Evolutionary conservation across 2,329 filamentous ascomycete species (phyloP), one percentile per base, ranked within the genome.

Genomic region (Aspergillus phoenicis): DNA sequence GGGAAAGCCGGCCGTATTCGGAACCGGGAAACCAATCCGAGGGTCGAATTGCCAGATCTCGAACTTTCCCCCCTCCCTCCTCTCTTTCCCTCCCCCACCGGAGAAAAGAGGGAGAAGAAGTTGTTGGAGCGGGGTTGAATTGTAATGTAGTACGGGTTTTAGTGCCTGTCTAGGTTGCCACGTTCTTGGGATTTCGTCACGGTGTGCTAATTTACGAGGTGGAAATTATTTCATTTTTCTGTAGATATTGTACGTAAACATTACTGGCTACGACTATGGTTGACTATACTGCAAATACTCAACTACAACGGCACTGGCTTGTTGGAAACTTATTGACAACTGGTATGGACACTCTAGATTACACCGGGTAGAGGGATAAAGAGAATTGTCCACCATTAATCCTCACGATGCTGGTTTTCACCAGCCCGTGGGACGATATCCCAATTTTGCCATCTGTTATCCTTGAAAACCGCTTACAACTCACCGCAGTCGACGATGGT

Each of bases 401-500:
- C 52, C 45, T 36, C 33, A 13, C 51, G 38, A 10, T 17, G 52
- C 38, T 36, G 17, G 51, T 39, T 30, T 20, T 26, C 15, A 30
- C 36, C 51, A 15, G 36, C 39, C 10, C 26, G 26, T 15, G 26
- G 47, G 22, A 36, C 5, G 11, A 30, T 33, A 17, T 51, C 47
- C n/a, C 47, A 51, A 30, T 51, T 51, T 51, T 51, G 47, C 28
- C 47, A 51, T 51, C 47, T 51, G 47, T 30, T 33, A 51, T 51
- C 47, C 47, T 17, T 10, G 47, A 33, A 43, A 43, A 20, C 24
- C 4, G 62, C 73, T 77, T 83, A 82, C 57, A 70, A 57, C 70
- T 77, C 76, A 71, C 84, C 85, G 66, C 77, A 75, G 65, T 75
- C 74, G 62, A 81, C 76, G 71, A 87, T 87, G 71, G 80, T 83